A percentile compares a stretch with the other conserved stretches of the same genome.
Conservation (phyloP, 1,284 basidiomycete genomes). For the Vanrija sp. region DNA sequence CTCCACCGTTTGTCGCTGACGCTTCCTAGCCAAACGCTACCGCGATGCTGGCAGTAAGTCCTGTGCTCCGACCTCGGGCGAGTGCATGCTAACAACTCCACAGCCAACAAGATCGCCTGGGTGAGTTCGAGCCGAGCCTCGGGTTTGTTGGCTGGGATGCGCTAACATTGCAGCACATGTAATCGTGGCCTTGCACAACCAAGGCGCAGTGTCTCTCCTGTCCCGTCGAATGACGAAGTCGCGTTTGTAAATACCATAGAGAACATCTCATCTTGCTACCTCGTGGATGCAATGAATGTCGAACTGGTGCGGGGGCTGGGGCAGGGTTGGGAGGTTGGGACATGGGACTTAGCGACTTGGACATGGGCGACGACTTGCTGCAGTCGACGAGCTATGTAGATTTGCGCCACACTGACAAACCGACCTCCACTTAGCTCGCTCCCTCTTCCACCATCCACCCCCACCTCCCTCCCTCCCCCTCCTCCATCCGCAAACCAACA, state of each 20-base stretch:
- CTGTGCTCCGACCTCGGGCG: too few relatives aligned
- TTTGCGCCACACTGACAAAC: background rate
- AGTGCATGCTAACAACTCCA: too few relatives aligned
- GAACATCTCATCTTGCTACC: too few relatives aligned
- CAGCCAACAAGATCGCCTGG: conserved; percentile 1
- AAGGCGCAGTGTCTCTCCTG: background rate
- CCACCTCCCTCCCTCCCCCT: background rate
- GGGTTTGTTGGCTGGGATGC: background rate
- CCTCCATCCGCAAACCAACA: background rate
- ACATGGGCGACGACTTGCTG: too few relatives aligned
- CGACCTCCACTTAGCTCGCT: background rate
- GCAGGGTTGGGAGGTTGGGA: too few relatives aligned
- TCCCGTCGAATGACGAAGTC: too few relatives aligned
- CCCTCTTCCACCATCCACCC: background rate
- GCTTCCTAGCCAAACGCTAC: background rate
- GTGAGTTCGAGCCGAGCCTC: background rate
- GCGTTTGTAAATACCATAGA: too few relatives aligned
- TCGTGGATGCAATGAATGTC: too few relatives aligned
- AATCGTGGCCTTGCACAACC: background rate
- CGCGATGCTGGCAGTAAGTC: background rate
- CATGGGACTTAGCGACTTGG: too few relatives aligned
- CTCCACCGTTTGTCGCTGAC: too few relatives aligned
- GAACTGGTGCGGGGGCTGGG: too few relatives aligned
- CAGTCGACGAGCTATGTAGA: too few relatives aligned
- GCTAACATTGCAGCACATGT: conserved; percentile 6